phyloP scores from a whole-genome alignment of 139 green algal species.

The Bryopsis sp. region DNA sequence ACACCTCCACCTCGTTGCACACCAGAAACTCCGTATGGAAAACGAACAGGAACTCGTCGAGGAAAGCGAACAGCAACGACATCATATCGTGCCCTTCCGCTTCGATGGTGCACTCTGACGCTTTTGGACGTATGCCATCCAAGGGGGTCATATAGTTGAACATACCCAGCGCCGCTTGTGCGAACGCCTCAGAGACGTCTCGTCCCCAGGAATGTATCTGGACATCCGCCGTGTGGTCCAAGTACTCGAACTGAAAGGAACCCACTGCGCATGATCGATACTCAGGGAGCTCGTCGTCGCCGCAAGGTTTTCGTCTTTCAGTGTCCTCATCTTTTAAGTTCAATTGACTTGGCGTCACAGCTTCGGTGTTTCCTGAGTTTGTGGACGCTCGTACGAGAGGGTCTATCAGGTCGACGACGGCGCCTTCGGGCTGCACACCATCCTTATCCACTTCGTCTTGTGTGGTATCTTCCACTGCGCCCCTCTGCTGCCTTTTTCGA shows the following conservation, averaged over 20 bases:
- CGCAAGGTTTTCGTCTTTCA: constrained; percentile 11
- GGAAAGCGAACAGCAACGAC: constrained; percentile 68
- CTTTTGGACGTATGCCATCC: constrained; percentile 26
- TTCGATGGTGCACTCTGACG: constrained; percentile 12
- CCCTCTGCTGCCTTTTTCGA: no score
- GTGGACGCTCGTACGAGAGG: no score
- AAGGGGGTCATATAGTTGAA: constrained; percentile 83
- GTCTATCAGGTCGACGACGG: no score
- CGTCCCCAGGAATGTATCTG: constrained; percentile 75
- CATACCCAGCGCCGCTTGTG: constrained; percentile 58
- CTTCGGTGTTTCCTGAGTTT: no score
- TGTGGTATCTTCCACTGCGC: no score
- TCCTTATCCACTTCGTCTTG: no score
- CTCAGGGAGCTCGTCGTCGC: neutral
- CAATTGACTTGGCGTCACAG: no score
- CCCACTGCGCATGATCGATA: constrained; percentile 28
- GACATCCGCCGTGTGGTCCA: constrained; percentile 84
- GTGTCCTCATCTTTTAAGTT: no score
- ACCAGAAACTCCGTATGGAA: constrained; percentile 67
- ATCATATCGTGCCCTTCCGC: constrained; percentile 63
- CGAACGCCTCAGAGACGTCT: constrained; percentile 50
- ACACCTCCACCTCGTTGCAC: constrained; percentile 37
- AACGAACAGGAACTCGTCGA: constrained; percentile 78
- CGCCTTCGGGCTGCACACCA: no score
- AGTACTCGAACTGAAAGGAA: no score